Conservation (phyloP, 2,329 filamentous ascomycete species). For the Fusarium longipes region DNA sequence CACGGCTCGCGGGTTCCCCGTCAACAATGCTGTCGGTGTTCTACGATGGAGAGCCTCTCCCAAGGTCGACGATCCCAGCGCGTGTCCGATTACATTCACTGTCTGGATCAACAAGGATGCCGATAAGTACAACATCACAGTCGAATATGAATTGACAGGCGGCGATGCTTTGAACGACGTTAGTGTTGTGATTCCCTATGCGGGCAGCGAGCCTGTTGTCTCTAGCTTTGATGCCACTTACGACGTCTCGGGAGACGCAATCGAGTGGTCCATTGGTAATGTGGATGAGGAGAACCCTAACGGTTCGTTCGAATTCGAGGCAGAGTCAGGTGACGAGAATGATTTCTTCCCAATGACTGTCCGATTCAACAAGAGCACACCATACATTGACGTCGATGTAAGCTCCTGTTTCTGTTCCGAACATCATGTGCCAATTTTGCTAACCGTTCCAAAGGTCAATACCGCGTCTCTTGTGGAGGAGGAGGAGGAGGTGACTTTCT, state of each 20-base stretch:
- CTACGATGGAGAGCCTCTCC: constrained; percentile 91
- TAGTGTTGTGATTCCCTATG: constrained; percentile 86
- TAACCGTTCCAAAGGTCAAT: constrained; percentile 61
- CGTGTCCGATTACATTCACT: constrained; percentile 93
- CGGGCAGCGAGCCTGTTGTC: constrained; percentile 84
- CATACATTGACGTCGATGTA: constrained; percentile 94
- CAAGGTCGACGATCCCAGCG: constrained; percentile 80
- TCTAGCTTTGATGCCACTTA: constrained; percentile 95
- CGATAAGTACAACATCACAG: constrained; percentile 86
- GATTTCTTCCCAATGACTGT: constrained; percentile 99
- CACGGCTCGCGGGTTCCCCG: constrained; percentile 86
- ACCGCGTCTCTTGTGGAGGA: constrained; percentile 78
- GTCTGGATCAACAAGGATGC: constrained; percentile 96
- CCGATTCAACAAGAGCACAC: constrained; percentile 84
- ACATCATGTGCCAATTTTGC: not conserved
- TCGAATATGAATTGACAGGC: constrained; percentile 94
- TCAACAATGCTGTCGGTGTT: constrained; percentile 93
- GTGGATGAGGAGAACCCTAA: constrained; percentile 84
- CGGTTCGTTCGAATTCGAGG: constrained; percentile 96
- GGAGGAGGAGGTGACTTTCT: constrained; percentile 83
- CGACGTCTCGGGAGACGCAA: constrained; percentile 88
- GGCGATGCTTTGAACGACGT: constrained; percentile 84
- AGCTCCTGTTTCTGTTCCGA: constrained; percentile 56
- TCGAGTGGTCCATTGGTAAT: constrained; percentile 93
- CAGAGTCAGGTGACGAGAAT: constrained; percentile 84